These are phyloP conservation scores for Diphasiastrum complanatum DNA, from an alignment of 83 land plant species.

Conservation along the genomic window DNA sequence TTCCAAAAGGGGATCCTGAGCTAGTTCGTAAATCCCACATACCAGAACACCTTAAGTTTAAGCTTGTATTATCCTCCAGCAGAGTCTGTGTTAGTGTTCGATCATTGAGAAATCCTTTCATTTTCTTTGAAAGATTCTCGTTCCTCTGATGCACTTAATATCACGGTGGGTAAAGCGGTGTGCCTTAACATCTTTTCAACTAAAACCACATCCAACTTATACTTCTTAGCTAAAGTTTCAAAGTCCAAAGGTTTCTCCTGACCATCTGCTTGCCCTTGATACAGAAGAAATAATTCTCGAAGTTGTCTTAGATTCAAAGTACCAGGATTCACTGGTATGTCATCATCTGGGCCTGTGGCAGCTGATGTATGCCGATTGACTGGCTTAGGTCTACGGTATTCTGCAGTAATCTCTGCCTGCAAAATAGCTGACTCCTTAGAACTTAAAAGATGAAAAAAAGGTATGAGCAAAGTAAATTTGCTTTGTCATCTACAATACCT, in stretches of 20 bases:
- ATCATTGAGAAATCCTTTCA: no score
- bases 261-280: slow-evolving; percentile 53
- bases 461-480: no score
- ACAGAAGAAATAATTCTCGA: slow-evolving; percentile 45
- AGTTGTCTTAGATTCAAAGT: slow-evolving; percentile 50
- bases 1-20: no score
- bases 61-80: no score
- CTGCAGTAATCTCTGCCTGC: slow-evolving; percentile 53
- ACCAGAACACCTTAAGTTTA: no score
- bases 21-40: no score
- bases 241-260: slow-evolving; percentile 41
- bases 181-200: slow-evolving; percentile 44
- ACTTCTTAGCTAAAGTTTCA: slow-evolving; percentile 37
- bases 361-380: slow-evolving; percentile 49
- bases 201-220: slow-evolving; percentile 34
- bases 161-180: slow-evolving; percentile 51
- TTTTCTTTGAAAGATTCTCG: no score
- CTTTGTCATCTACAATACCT: no score
- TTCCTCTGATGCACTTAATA: no score
- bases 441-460: no score
- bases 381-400: slow-evolving; percentile 54
- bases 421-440: no score
- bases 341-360: slow-evolving; percentile 35
- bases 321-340: slow-evolving; percentile 42
- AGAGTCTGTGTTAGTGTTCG: no score